phyloP scores from a whole-genome alignment of 306 rosid genomes.

The Potentilla sterilis region DNA sequence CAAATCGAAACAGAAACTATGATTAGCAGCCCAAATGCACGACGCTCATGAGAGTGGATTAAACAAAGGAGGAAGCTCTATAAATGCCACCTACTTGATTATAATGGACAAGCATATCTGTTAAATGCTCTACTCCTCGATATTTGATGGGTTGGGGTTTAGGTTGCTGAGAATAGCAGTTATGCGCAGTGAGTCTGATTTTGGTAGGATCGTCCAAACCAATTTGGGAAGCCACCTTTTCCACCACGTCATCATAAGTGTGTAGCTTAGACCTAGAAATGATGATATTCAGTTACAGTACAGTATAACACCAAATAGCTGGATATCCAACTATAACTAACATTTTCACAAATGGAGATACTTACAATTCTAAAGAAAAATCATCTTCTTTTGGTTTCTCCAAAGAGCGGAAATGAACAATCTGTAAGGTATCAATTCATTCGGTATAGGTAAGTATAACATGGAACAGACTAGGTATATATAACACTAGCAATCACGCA shows the following conservation, averaged over 20 bases:
- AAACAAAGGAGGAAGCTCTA: slow-evolving; percentile 10
- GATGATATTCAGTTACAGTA: background rate
- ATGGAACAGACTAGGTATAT: background rate
- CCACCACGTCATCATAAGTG: slow-evolving; percentile 69
- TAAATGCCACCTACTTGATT: slow-evolving; percentile 52
- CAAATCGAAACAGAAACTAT: slow-evolving; percentile 18
- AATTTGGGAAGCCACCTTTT: slow-evolving; percentile 58
- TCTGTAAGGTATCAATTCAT: slow-evolving; percentile 42
- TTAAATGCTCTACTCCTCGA: slow-evolving; percentile 69
- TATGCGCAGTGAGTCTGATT: slow-evolving; percentile 82
- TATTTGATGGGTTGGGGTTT: slow-evolving; percentile 82
- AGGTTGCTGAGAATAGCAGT: slow-evolving; percentile 88
- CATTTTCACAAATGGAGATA: slow-evolving; percentile 17
- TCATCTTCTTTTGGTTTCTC: slow-evolving; percentile 93
- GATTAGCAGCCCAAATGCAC: slow-evolving; percentile 16
- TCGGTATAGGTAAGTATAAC: slow-evolving; percentile 6
- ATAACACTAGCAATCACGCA: background rate
- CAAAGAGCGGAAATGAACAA: slow-evolving; percentile 81
- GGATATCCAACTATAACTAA: background rate
- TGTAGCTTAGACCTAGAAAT: slow-evolving; percentile 57
- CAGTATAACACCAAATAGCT: background rate
- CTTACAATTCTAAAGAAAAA: slow-evolving; percentile 80
- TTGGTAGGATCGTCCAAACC: slow-evolving; percentile 74
- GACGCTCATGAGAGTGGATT: background rate
- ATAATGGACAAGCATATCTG: slow-evolving; percentile 75